Evolutionary conservation across 257 asterid genomes (phyloP).

Genomic region (Plectranthus barbatus): DNA sequence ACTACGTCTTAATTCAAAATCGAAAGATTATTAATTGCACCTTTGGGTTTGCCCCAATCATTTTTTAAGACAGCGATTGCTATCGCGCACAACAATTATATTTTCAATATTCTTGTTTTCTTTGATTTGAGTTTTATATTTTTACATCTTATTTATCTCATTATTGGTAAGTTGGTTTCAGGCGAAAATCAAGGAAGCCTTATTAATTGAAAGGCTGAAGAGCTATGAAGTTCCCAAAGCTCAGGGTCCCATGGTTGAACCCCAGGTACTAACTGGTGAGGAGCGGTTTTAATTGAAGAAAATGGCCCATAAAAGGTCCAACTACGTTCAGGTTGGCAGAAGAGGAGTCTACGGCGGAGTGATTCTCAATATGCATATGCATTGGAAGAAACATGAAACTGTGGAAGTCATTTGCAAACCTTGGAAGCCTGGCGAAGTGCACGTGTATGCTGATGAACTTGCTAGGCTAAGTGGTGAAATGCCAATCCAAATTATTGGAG

Average conservation of each 20-base stretch:
- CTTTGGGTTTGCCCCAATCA: too few species aligned
- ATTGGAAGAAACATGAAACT: constrained; percentile 97
- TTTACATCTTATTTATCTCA: background rate
- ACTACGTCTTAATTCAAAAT: too few species aligned
- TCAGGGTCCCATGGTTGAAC: constrained; percentile 81
- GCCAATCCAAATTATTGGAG: constrained; percentile 73
- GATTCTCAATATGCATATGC: constrained; percentile 94
- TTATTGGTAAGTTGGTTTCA: constrained; percentile 15
- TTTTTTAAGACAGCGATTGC: too few species aligned
- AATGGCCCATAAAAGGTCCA: constrained; percentile 88
- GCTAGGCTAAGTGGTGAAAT: constrained; percentile 86
- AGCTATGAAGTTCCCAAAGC: constrained; percentile 75
- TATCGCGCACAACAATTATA: too few species aligned
- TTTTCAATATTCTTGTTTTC: too few species aligned
- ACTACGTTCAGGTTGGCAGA: constrained; percentile 90
- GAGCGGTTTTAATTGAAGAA: constrained; percentile 79
- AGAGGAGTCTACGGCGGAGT: constrained; percentile 95
- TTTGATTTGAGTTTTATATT: too few species aligned
- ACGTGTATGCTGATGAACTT: constrained; percentile 64
- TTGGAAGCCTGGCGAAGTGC: constrained; percentile 75
- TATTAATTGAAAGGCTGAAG: constrained; percentile 69
- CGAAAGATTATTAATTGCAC: too few species aligned
- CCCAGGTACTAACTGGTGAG: constrained; percentile 69
- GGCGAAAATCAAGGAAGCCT: constrained; percentile 79
- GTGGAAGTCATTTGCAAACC: constrained; percentile 89